phyloP scores from a whole-genome alignment of 306 rosid species.

The Abrus pulchellus region DNA sequence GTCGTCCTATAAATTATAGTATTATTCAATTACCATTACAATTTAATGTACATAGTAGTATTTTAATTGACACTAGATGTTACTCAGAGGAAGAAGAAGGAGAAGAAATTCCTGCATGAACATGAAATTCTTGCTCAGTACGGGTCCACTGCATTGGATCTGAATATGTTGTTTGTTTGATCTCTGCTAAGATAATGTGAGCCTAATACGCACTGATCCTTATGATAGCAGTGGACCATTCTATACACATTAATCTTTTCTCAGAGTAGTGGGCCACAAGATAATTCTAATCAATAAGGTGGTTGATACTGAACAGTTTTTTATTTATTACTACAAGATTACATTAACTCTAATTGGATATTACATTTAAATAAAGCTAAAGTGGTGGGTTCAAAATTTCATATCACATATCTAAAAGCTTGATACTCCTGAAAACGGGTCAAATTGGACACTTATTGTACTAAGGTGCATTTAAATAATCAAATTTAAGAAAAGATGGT shows the following conservation, averaged over 20 bases:
- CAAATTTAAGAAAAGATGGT: background rate
- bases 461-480: background rate
- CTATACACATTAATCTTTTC: background rate
- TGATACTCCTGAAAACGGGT: background rate
- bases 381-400: background rate
- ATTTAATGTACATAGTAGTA: no score
- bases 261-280: background rate
- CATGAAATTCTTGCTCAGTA: no score
- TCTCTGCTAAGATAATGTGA: constrained; percentile 1
- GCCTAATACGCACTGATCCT: background rate
- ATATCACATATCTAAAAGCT: no score
- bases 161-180: background rate
- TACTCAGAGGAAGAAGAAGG: no score
- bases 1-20: background rate
- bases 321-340: background rate
- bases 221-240: background rate
- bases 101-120: no score
- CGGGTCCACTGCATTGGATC: background rate
- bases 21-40: background rate
- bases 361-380: background rate
- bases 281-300: background rate
- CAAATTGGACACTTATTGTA: background rate
- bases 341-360: background rate
- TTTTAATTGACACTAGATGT: no score
- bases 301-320: background rate